Conservation (phyloP, 2,329 filamentous ascomycete genomes). For the Aaosphaeria arxii region DNA sequence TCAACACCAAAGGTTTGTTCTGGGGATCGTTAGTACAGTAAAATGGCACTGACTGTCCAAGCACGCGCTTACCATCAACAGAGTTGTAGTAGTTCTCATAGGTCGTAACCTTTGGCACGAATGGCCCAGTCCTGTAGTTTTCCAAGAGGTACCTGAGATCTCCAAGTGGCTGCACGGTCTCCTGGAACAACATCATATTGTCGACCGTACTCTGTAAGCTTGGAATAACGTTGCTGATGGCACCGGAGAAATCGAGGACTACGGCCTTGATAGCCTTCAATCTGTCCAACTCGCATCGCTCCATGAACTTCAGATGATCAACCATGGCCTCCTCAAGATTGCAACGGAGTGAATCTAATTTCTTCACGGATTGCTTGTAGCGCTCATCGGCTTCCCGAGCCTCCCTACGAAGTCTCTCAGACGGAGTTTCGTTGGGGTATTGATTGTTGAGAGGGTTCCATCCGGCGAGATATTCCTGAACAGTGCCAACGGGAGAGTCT, state of each 20-base stretch:
- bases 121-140: constrained; percentile 93
- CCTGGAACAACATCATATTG: constrained; percentile 98
- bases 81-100: constrained; percentile 99
- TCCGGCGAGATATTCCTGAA: constrained; percentile 84
- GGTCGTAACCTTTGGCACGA: constrained; percentile 82
- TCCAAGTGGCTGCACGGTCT: constrained; percentile 90
- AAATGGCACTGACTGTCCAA: background rate
- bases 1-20: constrained; percentile 98
- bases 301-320: constrained; percentile 89
- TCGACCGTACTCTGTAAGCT: constrained; percentile 94
- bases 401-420: constrained; percentile 82
- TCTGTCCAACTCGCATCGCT: constrained; percentile 93
- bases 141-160: constrained; percentile 93
- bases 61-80: constrained; percentile 61
- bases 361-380: constrained; percentile 83
- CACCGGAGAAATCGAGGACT: constrained; percentile 93
- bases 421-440: constrained; percentile 89
- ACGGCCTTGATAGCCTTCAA: constrained; percentile 98
- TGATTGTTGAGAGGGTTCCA: constrained; percentile 92
- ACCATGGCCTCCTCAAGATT: constrained; percentile 95
- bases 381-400: constrained; percentile 86
- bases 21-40: constrained; percentile 16
- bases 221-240: constrained; percentile 96
- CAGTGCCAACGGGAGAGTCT: constrained; percentile 81
- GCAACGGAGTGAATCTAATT: constrained; percentile 86